phyloP scores from a whole-genome alignment of 2,329 filamentous ascomycete species.

The Lachnum nothofagi region DNA sequence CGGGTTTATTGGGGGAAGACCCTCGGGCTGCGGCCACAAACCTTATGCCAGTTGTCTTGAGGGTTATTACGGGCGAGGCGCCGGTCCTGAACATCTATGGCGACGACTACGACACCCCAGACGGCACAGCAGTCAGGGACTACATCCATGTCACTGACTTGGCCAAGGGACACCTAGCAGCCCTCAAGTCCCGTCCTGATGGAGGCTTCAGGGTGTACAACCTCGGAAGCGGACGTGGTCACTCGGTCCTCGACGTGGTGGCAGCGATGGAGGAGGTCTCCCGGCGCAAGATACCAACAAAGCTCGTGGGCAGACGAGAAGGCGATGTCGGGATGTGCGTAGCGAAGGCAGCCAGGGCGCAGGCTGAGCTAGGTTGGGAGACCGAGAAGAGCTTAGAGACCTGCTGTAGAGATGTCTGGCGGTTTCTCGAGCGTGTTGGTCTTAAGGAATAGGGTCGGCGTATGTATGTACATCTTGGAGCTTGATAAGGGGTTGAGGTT shows the following conservation, averaged over 20 bases:
- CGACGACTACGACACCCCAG: constrained; percentile 57
- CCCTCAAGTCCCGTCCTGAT: constrained; percentile 38
- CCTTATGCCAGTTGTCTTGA: constrained; percentile 57
- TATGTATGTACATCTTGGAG: not conserved
- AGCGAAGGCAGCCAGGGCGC: constrained; percentile 36
- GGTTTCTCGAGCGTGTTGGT: constrained; percentile 18
- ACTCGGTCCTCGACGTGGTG: constrained; percentile 40
- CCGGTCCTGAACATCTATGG: constrained; percentile 54
- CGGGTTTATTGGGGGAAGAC: constrained; percentile 57
- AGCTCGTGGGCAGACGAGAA: constrained; percentile 32
- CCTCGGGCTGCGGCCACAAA: constrained; percentile 57
- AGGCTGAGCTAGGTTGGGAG: constrained; percentile 37
- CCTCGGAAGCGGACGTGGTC: constrained; percentile 40
- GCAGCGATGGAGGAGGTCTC: constrained; percentile 35
- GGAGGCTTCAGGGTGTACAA: constrained; percentile 41
- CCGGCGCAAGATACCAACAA: constrained; percentile 33
- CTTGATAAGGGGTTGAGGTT: not conserved
- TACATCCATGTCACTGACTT: constrained; percentile 63
- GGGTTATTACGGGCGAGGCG: constrained; percentile 51
- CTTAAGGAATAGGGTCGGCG: not conserved
- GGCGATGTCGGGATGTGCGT: constrained; percentile 41
- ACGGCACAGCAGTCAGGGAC: constrained; percentile 60
- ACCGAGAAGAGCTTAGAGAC: constrained; percentile 16
- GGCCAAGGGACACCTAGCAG: constrained; percentile 57
- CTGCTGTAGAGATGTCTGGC: constrained; percentile 16